Percentiles rank a stretch among this genome's conserved stretches.
Conservation (phyloP, 495 filamentous ascomycete species). For the Aspergillus saccharolyticus region DNA sequence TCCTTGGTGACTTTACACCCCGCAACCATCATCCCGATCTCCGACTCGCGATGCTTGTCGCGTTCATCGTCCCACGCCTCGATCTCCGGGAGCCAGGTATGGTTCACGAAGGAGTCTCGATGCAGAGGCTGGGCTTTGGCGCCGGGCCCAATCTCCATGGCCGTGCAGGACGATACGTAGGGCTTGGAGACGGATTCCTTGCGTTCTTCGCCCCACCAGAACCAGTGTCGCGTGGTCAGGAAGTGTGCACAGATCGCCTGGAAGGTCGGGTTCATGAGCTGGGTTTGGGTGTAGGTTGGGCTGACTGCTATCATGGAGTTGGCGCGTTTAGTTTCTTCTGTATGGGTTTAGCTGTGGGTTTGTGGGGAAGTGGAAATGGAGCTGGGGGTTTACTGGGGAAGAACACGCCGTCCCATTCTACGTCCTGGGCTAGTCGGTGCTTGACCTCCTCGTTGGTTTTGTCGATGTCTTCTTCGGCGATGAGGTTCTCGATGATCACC, state of each 20-base stretch:
- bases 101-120: conserved; percentile 29
- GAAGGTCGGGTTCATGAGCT: conserved; percentile 24
- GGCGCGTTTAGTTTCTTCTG: conserved; percentile 22
- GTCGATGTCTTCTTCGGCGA: conserved; percentile 7
- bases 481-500: conserved; percentile 10
- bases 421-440: conserved; percentile 5
- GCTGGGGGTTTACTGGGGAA: conserved; percentile 6
- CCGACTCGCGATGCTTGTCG: conserved; percentile 21
- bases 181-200: conserved; percentile 23
- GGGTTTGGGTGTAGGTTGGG: conserved; percentile 21
- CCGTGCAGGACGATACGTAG: conserved; percentile 22
- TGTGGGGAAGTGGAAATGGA: not conserved
- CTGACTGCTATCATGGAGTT: conserved; percentile 22
- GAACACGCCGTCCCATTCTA: conserved; percentile 13
- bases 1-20: conserved; percentile 25
- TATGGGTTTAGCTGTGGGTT: not conserved
- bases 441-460: conserved; percentile 8
- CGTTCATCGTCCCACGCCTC: conserved; percentile 14
- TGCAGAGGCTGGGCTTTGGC: conserved; percentile 29
- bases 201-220: conserved; percentile 20
- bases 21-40: conserved; percentile 31
- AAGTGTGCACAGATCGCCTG: conserved; percentile 19
- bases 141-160: conserved; percentile 29
- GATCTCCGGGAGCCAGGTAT: conserved; percentile 14
- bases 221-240: conserved; percentile 20